Evolutionary conservation across 768 basidiomycete species (phyloP), one percentile per base, ranked within the genome.

Genomic region (Epithele typhae): DNA sequence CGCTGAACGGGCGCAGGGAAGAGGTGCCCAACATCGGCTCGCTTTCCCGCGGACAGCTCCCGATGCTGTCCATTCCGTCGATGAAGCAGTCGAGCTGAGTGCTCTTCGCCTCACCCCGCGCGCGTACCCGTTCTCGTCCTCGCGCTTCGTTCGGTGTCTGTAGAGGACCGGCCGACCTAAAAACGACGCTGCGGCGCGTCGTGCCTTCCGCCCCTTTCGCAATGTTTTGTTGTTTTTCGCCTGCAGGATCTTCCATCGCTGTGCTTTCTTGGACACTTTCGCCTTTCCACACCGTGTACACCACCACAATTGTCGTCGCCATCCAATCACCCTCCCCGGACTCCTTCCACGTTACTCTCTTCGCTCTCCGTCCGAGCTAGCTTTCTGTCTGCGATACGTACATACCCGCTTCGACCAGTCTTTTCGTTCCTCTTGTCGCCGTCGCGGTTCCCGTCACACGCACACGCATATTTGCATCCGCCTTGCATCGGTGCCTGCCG

Each of bases 61-160:
- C 58, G 49, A 52, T 59, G 61, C 52, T 60, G 45, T 59, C 53
- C 15, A 62, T 60, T 30, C 59, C 59, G 40, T 46, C 53, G 14
- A 46, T 52, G 47, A 48, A 45, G 41, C 43, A 45, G 25, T 49
- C 53, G 45, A 54, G 49, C 23, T 57, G 44, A 55, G 21, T 37
- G 46, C 21, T 25, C 22, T 22, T 18, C 25, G 21, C 37, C 4
- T 12, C n/a, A 27, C 36, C 12, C 45, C 37, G 17, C 24, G 24
- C 19, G n/a, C 22, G 25, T 25, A 4, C 37, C 25, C 14, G 27
- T 14, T 24, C 38, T 15, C 14, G 38, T 11, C 23, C 12, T 27
- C 11, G 40, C 30, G 46, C 42, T 34, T 48, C 41, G 41, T 35
- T 32, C 38, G 47, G 17, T 23, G 37, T 21, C 19, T 25, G 17